Evolutionary conservation across 768 basidiomycete species (phyloP), one percentile per base, ranked within the genome.

Genomic region (Russula foetens): DNA sequence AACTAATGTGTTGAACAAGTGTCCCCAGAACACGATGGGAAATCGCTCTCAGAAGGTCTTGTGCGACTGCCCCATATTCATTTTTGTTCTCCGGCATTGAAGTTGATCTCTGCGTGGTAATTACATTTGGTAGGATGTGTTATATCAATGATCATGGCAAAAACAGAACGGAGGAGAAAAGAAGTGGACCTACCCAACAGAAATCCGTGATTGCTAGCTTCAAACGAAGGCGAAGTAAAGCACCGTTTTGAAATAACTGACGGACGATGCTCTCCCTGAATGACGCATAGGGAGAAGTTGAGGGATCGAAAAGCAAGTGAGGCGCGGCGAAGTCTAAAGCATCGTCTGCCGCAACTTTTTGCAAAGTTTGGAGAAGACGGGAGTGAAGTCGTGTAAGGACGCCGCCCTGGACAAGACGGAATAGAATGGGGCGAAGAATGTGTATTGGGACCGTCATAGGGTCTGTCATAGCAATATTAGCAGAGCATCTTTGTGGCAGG

Each of bases 211-310:
- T 58, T 8, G 81, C 75, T 55, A 88, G 74, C 45, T 80, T 74
- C 75, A 87, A 75, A 51, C 86, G 78, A 35, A 84, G 71, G 0
- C 75, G 76, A 43, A 82, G 69, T 24, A 87, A 67, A 49, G 70
- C 69, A 53, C 82, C 77, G 76, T 79, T 84, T 1, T 88, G 87
- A 67, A 83, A 89, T 15, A 90, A 71, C 67, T 86, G 80, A 9
- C 69, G 70, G 46, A 79, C 74, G 60, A 88, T 79, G n/a, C 75
- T 75, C 24, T 59, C 59, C 24, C 76, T 76, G 7, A 82, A 63
- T 7, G 76, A 77, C 24, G 65, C n/a, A 12, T 54, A 23, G 15
- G 54, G 17, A 7, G 51, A 29, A 24, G 24, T 62, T n/a, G 70
- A 73, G 31, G 76, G 51, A 12, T 69, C 64, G 56, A 71, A 71